Conservation (phyloP, 495 filamentous ascomycete genomes). For the Gamarada debralockiae region DNA sequence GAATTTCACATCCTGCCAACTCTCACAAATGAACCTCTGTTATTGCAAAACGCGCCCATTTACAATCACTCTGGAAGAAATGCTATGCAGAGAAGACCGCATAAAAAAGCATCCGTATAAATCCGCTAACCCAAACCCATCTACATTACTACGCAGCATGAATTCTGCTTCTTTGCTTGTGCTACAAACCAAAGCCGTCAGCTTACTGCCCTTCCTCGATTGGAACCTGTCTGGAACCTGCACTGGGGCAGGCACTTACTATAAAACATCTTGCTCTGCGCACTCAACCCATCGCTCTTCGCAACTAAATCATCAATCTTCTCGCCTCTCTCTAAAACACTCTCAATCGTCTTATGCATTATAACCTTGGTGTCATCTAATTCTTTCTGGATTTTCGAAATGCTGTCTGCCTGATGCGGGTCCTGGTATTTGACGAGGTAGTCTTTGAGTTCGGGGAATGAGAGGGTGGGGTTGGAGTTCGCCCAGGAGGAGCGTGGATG, state of each 20-base stretch:
- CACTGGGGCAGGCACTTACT: slow-evolving; percentile 48
- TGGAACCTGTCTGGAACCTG: not conserved
- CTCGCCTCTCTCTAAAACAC: slow-evolving; percentile 80
- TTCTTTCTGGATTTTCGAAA: slow-evolving; percentile 94
- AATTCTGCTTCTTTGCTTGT: slow-evolving; percentile 94
- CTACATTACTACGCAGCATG: slow-evolving; percentile 84
- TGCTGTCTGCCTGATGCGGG: slow-evolving; percentile 81
- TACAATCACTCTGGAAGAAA: slow-evolving; percentile 9
- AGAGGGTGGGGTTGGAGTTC: slow-evolving; percentile 40
- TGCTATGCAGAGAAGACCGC: slow-evolving; percentile 15
- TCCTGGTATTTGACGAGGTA: slow-evolving; percentile 89
- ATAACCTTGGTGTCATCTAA: slow-evolving; percentile 98
- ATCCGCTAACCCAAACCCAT: slow-evolving; percentile 6
- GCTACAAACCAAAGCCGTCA: slow-evolving; percentile 17
- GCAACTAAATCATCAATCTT: slow-evolving; percentile 87
- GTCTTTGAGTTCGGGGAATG: slow-evolving; percentile 70
- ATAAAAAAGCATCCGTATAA: slow-evolving; percentile 9
- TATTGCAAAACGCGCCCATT: slow-evolving; percentile 4
- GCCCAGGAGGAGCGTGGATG: slow-evolving; percentile 64
- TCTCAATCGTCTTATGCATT: slow-evolving; percentile 93
- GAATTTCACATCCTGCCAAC: not conserved
- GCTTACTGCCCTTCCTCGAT: not conserved
- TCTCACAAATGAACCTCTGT: not conserved
- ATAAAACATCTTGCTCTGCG: slow-evolving; percentile 97
- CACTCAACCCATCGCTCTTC: slow-evolving; percentile 83